A percentile compares a stretch with the other conserved stretches of the same genome.
Conservation (phyloP, 2,329 filamentous ascomycete genomes). For the Ceratocystis cubensis region DNA sequence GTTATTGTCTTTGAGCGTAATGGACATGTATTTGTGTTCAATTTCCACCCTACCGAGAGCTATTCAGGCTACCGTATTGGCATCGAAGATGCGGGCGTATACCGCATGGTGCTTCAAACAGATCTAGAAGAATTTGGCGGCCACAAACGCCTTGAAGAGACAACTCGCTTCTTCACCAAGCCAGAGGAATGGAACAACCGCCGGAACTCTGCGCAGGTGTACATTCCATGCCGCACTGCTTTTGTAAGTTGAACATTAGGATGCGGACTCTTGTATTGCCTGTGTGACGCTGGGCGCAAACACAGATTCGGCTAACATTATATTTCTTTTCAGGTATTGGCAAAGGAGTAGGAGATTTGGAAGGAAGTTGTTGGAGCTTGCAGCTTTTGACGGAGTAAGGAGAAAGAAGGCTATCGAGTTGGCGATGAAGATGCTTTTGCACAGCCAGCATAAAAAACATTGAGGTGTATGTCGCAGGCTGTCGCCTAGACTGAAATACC, state of each 20-base stretch:
- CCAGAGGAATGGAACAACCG: conserved; percentile 80
- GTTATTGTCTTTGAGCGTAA: conserved; percentile 90
- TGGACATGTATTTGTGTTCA: conserved; percentile 86
- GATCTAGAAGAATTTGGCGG: conserved; percentile 71
- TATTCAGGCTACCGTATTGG: conserved; percentile 90
- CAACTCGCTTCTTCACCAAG: conserved; percentile 85
- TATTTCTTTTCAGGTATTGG: conserved; percentile 15
- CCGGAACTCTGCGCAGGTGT: conserved; percentile 84
- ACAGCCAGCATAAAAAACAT: background rate
- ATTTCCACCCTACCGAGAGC: conserved; percentile 76
- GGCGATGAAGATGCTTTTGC: background rate
- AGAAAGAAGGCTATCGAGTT: background rate
- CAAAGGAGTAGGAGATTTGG: conserved; percentile 2
- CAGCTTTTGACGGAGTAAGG: background rate
- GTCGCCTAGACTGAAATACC: background rate
- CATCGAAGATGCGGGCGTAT: conserved; percentile 71
- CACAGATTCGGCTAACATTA: background rate
- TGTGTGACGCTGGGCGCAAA: background rate
- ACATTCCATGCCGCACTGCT: conserved; percentile 72
- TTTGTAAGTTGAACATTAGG: conserved; percentile 45
- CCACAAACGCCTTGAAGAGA: conserved; percentile 60
- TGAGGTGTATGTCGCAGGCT: background rate
- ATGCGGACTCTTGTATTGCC: background rate
- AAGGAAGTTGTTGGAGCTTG: background rate
- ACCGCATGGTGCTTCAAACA: conserved; percentile 71